Evolutionary conservation across 495 filamentous ascomycete species (phyloP).

Genomic region (Cercophora samala): DNA sequence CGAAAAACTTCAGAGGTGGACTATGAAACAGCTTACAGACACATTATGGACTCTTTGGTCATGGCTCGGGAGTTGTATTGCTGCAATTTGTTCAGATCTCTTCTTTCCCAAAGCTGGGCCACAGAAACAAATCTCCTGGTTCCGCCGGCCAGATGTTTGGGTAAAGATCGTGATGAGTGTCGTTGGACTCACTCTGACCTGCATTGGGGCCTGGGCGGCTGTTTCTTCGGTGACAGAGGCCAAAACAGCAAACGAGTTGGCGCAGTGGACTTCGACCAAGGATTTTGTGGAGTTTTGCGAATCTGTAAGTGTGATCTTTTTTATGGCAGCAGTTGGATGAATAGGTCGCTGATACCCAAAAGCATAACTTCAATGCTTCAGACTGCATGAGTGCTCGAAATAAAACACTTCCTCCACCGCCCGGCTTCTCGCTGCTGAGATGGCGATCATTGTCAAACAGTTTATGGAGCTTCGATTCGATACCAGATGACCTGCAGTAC

Average conservation of each 20-base stretch:
- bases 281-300: constrained; percentile 17
- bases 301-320: constrained; percentile 11
- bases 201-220: constrained; percentile 8
- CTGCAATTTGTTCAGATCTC: neutral
- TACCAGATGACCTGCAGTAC: neutral
- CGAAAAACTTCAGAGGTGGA: neutral
- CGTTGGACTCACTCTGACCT: constrained; percentile 14
- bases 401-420: constrained; percentile 9
- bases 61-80: neutral
- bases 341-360: neutral
- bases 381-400: constrained; percentile 8
- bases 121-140: neutral
- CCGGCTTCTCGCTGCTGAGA: constrained; percentile 7
- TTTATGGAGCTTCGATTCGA: neutral
- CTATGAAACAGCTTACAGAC: neutral
- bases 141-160: neutral
- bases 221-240: constrained; percentile 11
- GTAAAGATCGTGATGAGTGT: neutral
- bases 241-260: constrained; percentile 10
- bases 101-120: neutral
- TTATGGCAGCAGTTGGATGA: neutral
- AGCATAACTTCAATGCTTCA: constrained; percentile 10
- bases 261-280: constrained; percentile 16
- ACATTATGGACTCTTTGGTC: neutral
- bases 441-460: neutral